Evolutionary conservation across 495 filamentous ascomycete species (phyloP).

Genomic region (Bombardia bombarda): DNA sequence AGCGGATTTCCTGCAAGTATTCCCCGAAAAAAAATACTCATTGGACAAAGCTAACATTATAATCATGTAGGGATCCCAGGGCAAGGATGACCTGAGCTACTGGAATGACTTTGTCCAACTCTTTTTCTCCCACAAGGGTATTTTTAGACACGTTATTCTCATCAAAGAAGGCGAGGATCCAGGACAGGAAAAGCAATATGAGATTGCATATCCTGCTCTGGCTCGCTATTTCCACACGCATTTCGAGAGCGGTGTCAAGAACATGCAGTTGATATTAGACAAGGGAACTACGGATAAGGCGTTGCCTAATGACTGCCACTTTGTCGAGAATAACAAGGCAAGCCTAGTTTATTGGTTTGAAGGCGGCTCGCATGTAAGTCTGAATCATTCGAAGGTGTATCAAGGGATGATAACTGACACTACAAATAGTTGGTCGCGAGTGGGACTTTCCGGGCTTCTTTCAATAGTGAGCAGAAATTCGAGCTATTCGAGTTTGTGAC

Average conservation of each 20-base stretch:
- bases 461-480: conserved; percentile 61
- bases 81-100: conserved; percentile 53
- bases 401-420: conserved; percentile 13
- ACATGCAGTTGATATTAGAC: conserved; percentile 69
- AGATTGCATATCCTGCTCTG: conserved; percentile 65
- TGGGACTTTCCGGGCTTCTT: conserved; percentile 55
- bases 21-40: background rate
- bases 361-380: conserved; percentile 58
- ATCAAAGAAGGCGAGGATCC: conserved; percentile 34
- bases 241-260: conserved; percentile 72
- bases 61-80: conserved; percentile 40
- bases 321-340: conserved; percentile 53
- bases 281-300: conserved; percentile 47
- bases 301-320: conserved; percentile 52
- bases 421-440: conserved; percentile 50
- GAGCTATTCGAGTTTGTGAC: conserved; percentile 65
- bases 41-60: conserved; percentile 12
- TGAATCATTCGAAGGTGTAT: background rate
- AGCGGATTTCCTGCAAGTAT: conserved; percentile 52
- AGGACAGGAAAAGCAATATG: conserved; percentile 57
- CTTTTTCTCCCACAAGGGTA: conserved; percentile 66
- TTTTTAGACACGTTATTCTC: conserved; percentile 57
- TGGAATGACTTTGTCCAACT: conserved; percentile 70
- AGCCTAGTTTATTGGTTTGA: conserved; percentile 69
- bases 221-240: conserved; percentile 76